phyloP scores from a whole-genome alignment of 768 basidiomycete genomes.

The Porpolomopsis calyptriformis region DNA sequence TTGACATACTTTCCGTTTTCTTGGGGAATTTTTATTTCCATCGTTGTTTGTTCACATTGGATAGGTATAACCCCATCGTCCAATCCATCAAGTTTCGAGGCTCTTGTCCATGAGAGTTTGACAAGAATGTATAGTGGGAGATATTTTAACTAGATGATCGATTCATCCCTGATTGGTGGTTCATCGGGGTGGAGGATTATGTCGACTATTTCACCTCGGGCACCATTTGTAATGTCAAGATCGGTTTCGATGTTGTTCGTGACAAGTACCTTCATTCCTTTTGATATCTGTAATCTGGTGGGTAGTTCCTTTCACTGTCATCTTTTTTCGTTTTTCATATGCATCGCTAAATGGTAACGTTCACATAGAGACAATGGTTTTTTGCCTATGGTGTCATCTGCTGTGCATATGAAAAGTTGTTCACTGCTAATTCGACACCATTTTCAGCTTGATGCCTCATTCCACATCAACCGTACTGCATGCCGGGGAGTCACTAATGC shows the following conservation, averaged over 20 bases:
- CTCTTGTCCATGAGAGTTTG: constrained; percentile 14
- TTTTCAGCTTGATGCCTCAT: constrained; percentile 12
- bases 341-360: neutral
- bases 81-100: constrained; percentile 17
- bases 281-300: constrained; percentile 14
- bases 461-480: constrained; percentile 19
- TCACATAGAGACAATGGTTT: constrained; percentile 1
- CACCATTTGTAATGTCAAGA: constrained; percentile 30
- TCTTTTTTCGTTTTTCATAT: neutral
- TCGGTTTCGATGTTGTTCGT: constrained; percentile 27
- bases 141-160: constrained; percentile 16
- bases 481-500: constrained; percentile 22
- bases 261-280: constrained; percentile 32
- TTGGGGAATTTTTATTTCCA: constrained; percentile 6
- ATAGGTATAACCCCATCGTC: constrained; percentile 18
- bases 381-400: constrained; percentile 15
- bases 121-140: constrained; percentile 24
- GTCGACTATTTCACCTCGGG: constrained; percentile 22
- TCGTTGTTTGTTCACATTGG: too few relatives aligned
- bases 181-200: constrained; percentile 26
- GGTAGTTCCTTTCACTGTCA: constrained; percentile 11
- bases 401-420: constrained; percentile 15
- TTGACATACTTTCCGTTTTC: neutral
- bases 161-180: neutral
- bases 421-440: constrained; percentile 11